Conservation (phyloP, 176 grass and related monocot species). For the Oryza rufipogon region DNA sequence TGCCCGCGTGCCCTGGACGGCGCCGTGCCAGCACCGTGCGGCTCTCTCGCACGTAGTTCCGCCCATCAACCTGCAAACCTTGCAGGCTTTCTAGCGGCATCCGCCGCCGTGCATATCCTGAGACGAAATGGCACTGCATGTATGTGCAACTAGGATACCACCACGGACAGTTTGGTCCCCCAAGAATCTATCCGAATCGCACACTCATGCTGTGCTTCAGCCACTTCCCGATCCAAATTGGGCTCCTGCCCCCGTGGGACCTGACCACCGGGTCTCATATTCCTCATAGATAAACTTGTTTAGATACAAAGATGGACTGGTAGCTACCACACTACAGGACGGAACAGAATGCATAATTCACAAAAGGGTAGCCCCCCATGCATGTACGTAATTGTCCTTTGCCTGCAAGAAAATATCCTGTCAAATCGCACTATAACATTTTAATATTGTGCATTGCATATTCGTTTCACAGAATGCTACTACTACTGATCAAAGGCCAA, state of each 20-base stretch:
- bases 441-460: neutral
- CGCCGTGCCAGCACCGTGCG: constrained; percentile 27
- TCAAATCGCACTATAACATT: constrained; percentile 3
- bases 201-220: neutral
- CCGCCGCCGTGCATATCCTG: constrained; percentile 15
- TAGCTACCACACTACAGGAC: neutral
- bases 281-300: neutral
- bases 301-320: neutral
- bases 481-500: constrained; percentile 8
- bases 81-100: constrained; percentile 38
- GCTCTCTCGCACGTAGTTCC: neutral
- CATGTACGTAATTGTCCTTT: constrained; percentile 7
- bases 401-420: constrained; percentile 15
- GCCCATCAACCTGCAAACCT: constrained; percentile 16
- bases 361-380: neutral
- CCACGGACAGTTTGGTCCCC: neutral
- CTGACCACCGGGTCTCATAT: neutral
- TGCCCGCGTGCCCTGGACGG: constrained; percentile 30
- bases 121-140: neutral
- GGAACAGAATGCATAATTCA: constrained; percentile 4
- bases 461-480: neutral
- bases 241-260: constrained; percentile 28
- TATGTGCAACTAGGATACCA: constrained; percentile 36
- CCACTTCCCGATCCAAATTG: neutral
- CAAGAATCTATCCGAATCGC: constrained; percentile 48